Evolutionary conservation across 2,329 filamentous ascomycete genomes (phyloP).

Genomic region (Fusarium austroafricanum): DNA sequence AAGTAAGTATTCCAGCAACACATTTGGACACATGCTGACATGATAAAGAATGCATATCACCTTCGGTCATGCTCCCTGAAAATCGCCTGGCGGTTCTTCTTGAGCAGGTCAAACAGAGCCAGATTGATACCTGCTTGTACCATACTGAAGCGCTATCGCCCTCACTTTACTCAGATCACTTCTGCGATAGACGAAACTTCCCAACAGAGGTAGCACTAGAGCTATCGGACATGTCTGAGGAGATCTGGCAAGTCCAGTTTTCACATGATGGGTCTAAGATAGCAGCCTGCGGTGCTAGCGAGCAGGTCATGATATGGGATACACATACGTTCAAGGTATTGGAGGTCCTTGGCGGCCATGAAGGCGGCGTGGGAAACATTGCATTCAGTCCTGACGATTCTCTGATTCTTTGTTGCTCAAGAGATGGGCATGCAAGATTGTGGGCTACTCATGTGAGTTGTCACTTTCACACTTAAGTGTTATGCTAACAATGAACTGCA

Average conservation of each 20-base stretch:
- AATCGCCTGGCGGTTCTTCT: conserved; percentile 85
- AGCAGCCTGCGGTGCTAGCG: conserved; percentile 83
- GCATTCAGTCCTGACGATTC: conserved; percentile 93
- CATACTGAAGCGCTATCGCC: conserved; percentile 84
- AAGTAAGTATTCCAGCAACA: conserved; percentile 64
- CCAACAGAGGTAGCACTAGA: conserved; percentile 78
- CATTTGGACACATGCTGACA: background rate
- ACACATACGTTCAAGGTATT: conserved; percentile 75
- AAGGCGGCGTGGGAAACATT: conserved; percentile 79
- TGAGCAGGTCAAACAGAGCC: conserved; percentile 83
- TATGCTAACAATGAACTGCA: conserved; percentile 50
- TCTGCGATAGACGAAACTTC: conserved; percentile 83
- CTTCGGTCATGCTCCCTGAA: conserved; percentile 96
- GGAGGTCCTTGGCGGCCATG: conserved; percentile 73
- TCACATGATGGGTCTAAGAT: conserved; percentile 87
- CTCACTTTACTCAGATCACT: conserved; percentile 89
- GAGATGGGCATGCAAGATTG: conserved; percentile 77
- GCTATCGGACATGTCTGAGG: conserved; percentile 78
- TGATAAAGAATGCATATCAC: conserved; percentile 88
- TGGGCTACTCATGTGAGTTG: conserved; percentile 76
- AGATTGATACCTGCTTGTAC: conserved; percentile 86
- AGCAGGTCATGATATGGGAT: conserved; percentile 84
- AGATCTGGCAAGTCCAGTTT: conserved; percentile 93
- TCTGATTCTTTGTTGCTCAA: conserved; percentile 85
- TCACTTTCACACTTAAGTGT: background rate